These are phyloP conservation scores for Apostasia shenzhenica DNA, from an alignment of 106 monocot genomes.

Conservation along the genomic window DNA sequence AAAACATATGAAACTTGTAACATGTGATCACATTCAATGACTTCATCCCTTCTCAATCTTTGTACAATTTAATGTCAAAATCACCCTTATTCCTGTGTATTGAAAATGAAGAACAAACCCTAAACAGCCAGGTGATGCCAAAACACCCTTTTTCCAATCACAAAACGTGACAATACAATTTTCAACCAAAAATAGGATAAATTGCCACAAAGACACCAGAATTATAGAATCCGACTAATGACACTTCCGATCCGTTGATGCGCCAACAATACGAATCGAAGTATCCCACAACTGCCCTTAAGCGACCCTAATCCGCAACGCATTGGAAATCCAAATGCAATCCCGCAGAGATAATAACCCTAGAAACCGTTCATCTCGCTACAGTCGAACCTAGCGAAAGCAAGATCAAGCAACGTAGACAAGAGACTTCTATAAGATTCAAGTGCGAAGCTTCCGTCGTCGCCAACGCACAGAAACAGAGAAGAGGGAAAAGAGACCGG, in stretches of 20 bases:
- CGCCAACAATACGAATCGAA: background rate
- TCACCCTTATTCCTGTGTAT: background rate
- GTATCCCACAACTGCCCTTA: background rate
- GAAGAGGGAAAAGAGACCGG: background rate
- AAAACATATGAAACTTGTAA: background rate
- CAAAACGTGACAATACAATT: background rate
- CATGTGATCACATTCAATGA: background rate
- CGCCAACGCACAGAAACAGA: background rate
- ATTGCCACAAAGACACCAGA: background rate
- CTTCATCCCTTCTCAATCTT: background rate
- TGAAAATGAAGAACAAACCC: conserved; percentile 1
- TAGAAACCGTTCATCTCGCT: background rate
- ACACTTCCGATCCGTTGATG: background rate
- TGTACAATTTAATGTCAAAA: conserved; percentile 6
- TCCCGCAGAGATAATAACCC: too few relatives aligned
- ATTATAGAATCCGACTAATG: background rate
- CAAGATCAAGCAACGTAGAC: conserved; percentile 1
- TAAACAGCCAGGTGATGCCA: background rate
- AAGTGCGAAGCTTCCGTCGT: background rate
- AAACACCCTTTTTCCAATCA: background rate
- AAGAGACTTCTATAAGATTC: background rate
- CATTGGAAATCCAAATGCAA: background rate
- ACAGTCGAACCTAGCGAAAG: background rate
- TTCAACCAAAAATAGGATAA: background rate
- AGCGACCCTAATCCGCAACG: background rate